Conservation (phyloP, 305 asterid species). For the Solanum chacoense region DNA sequence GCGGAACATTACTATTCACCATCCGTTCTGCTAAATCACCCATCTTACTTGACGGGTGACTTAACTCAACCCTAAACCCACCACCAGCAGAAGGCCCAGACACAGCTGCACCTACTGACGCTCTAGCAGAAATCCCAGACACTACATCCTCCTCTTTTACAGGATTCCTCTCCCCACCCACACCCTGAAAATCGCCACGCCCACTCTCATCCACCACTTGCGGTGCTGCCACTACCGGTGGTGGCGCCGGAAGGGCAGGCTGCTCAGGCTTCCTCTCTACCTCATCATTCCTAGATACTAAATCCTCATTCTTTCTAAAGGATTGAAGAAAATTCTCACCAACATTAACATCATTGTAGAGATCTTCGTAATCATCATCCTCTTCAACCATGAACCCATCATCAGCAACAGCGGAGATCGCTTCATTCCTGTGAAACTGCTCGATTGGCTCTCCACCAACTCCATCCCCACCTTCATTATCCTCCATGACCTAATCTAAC, state of each 20-base stretch:
- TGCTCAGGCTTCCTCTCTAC: conserved; percentile 5
- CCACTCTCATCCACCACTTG: conserved; percentile 19
- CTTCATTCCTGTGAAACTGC: conserved; percentile 57
- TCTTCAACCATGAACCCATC: conserved; percentile 54
- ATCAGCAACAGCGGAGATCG: conserved; percentile 74
- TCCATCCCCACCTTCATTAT: conserved; percentile 33
- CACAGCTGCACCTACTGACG: conserved; percentile 22
- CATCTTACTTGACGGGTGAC: conserved; percentile 24
- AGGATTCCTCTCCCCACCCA: neutral
- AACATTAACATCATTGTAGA: conserved; percentile 19
- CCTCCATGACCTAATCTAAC: conserved; percentile 40
- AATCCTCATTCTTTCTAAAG: conserved; percentile 20
- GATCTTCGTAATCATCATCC: conserved; percentile 83
- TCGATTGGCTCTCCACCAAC: conserved; percentile 10
- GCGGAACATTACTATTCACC: conserved; percentile 17
- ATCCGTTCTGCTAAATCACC: conserved; percentile 24
- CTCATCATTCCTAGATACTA: conserved; percentile 37
- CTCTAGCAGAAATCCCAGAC: conserved; percentile 24
- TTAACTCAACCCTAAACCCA: conserved; percentile 51
- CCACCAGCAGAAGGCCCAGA: conserved; percentile 11
- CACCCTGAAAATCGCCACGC: conserved; percentile 29
- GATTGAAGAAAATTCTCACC: neutral
- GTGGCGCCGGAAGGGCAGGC: conserved; percentile 11
- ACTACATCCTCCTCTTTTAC: conserved; percentile 27
- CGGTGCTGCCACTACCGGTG: neutral